Conservation (phyloP, 2,329 filamentous ascomycete genomes). For the Xylaria digitata region DNA sequence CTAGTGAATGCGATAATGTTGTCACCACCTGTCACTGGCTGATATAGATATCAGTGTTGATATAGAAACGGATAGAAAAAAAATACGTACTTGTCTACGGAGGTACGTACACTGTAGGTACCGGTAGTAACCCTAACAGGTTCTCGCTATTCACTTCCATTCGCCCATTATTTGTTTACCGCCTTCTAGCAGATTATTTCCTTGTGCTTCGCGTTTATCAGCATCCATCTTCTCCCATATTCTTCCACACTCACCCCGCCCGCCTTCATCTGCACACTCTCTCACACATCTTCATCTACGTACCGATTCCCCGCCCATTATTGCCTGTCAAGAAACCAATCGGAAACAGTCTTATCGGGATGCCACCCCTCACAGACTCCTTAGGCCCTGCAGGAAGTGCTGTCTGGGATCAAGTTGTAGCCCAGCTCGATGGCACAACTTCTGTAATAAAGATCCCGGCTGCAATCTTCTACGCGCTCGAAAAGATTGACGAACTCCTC, state of each 20-base stretch:
- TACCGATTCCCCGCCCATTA: background rate
- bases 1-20: too few species aligned
- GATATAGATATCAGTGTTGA: too few species aligned
- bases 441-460: conserved; percentile 1
- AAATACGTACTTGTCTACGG: too few species aligned
- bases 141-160: background rate
- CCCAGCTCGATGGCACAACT: conserved; percentile 19
- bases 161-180: background rate
- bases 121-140: background rate
- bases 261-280: background rate
- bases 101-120: background rate
- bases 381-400: background rate
- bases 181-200: background rate
- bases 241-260: too few species aligned
- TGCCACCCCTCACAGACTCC: background rate
- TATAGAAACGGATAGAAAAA: too few species aligned
- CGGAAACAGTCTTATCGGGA: background rate
- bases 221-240: background rate
- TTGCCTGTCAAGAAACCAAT: background rate
- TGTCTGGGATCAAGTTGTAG: background rate
- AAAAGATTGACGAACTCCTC: background rate
- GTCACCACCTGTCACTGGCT: too few species aligned
- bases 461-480: background rate
- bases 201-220: background rate
- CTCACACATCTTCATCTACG: background rate